phyloP scores from a whole-genome alignment of 2,329 filamentous ascomycete genomes.

The Cercospora sp. region DNA sequence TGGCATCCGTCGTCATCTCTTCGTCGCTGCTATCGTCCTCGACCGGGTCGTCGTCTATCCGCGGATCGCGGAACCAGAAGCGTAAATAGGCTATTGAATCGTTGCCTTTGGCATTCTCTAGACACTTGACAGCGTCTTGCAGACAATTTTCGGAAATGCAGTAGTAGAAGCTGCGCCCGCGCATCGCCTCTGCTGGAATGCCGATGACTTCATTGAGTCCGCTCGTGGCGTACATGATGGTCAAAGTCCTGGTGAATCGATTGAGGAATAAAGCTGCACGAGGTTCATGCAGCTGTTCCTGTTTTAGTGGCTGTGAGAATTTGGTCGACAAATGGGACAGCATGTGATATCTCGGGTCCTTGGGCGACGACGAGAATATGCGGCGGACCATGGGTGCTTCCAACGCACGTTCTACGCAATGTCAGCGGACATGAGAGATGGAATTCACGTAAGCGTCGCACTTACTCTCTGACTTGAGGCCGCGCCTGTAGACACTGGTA shows the following conservation, averaged over 20 bases:
- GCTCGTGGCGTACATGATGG: slow-evolving; percentile 83
- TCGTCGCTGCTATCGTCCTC: slow-evolving; percentile 46
- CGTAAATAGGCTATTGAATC: slow-evolving; percentile 88
- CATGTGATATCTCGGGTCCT: slow-evolving; percentile 87
- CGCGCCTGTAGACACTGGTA: slow-evolving; percentile 72
- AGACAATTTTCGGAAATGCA: slow-evolving; percentile 79
- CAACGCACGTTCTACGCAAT: slow-evolving; percentile 65
- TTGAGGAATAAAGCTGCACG: slow-evolving; percentile 83
- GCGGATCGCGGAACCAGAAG: slow-evolving; percentile 78
- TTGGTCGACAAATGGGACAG: slow-evolving; percentile 80
- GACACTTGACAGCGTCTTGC: slow-evolving; percentile 70
- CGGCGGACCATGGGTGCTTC: slow-evolving; percentile 77
- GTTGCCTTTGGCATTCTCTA: slow-evolving; percentile 85
- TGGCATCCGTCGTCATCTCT: slow-evolving; percentile 51
- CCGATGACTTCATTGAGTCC: slow-evolving; percentile 75
- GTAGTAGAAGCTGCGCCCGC: slow-evolving; percentile 80
- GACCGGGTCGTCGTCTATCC: slow-evolving; percentile 48
- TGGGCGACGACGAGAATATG: slow-evolving; percentile 76
- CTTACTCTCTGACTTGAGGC: slow-evolving; percentile 73
- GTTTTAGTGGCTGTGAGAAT: slow-evolving; percentile 61
- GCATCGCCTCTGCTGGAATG: slow-evolving; percentile 66
- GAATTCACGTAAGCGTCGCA: slow-evolving; percentile 27
- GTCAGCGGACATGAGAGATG: slow-evolving; percentile 11
- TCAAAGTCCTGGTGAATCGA: slow-evolving; percentile 77
- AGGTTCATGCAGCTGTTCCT: slow-evolving; percentile 64